These are phyloP conservation scores for Solanum habrochaites DNA, from an alignment of 257 asterid genomes.

Conservation along the genomic window DNA sequence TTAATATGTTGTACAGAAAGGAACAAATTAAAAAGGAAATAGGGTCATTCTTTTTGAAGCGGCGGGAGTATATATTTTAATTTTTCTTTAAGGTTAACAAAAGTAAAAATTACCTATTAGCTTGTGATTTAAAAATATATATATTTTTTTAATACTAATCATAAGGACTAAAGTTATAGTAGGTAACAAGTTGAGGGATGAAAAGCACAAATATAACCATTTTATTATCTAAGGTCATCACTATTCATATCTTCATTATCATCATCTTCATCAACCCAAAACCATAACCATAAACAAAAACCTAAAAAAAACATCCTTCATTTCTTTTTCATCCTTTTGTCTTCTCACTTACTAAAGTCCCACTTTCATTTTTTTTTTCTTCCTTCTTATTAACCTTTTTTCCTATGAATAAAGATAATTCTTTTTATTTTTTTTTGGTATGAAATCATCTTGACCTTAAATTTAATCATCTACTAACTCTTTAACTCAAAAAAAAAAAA, in stretches of 20 bases:
- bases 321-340: neutral
- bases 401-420: neutral
- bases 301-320: neutral
- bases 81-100: no score
- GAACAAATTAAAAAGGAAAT: no score
- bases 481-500: neutral
- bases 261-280: slow-evolving; percentile 16
- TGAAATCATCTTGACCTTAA: slow-evolving; percentile 24
- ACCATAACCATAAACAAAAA: neutral
- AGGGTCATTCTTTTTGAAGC: no score
- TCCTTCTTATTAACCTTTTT: neutral
- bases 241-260: neutral
- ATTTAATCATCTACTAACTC: slow-evolving; percentile 5
- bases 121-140: no score
- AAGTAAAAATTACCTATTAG: no score
- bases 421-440: neutral
- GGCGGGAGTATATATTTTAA: no score
- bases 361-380: neutral
- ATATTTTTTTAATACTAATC: neutral
- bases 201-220: neutral
- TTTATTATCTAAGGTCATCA: slow-evolving; percentile 38
- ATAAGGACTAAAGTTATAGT: neutral
- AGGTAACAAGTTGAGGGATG: neutral
- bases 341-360: neutral
- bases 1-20: no score